Evolutionary conservation across 768 basidiomycete genomes (phyloP), one percentile per base, ranked within the genome.

Genomic region (Lyophyllum decastes): DNA sequence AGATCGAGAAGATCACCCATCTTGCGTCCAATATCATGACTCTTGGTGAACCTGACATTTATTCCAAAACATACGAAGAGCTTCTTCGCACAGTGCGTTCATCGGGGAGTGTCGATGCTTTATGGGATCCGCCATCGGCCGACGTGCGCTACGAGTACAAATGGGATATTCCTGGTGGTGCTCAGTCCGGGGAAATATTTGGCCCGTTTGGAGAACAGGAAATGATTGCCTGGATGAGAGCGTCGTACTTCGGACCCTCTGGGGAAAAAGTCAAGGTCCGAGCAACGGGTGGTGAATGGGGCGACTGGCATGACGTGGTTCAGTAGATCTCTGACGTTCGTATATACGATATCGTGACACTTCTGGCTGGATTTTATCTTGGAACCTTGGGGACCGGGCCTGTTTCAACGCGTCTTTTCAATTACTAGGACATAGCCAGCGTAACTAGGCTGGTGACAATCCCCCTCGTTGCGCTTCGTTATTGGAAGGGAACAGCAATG

Each of bases 11-110:
- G 19, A 83, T 95, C 61, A 95, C 94, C 0, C 87, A 92, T 73
- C 82, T 94, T 50, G 92, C 94, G 6, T 94, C 92, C n/a, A 87
- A 81, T 35, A 82, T 95, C 61, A 89, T 96, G 86, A 87, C 89
- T 0, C 81, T 94, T 14, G 92, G 92, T 22, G 92, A 96, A 60
- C 78, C 82, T 17, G 93, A 95, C 66, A 83, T 95, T 54, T 96
- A 95, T 73, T 89, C 87, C 40, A 87, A 84, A 69, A 89, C 90
- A 0, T 92, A 92, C 68, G 92, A 94, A 63, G 88, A 92, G 67
- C 80, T 96, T 51, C 84, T 96, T 19, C 87, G 90, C 56, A 76
- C 81, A 38, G 82, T 95, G 21, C 85, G 91, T 30, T 79, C 84
- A 4, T 86, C 90, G 5, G 92, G 90, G 38, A 76, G 73, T 25